Conservation (phyloP, 495 filamentous ascomycete genomes). For the Immersiella caudata region DNA sequence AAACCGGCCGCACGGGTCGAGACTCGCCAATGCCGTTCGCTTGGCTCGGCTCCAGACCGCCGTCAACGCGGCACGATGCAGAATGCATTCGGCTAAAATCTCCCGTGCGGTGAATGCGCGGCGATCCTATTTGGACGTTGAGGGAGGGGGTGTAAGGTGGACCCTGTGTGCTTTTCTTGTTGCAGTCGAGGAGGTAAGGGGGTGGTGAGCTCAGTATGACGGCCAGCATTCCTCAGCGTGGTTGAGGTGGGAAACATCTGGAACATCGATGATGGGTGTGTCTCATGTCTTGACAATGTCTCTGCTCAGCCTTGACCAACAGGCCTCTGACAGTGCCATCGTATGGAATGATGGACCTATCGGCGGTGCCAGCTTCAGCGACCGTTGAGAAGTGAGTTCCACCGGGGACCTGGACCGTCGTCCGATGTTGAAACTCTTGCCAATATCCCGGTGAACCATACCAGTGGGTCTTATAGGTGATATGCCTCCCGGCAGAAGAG, state of each 20-base stretch:
- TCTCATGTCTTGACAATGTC: neutral
- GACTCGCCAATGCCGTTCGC: slow-evolving; percentile 12
- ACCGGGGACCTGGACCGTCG: neutral
- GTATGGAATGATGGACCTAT: neutral
- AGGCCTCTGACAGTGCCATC: neutral
- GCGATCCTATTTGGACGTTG: neutral
- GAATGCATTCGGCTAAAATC: slow-evolving; percentile 5
- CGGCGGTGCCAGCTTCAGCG: neutral
- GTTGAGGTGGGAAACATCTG: neutral
- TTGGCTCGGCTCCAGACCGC: neutral
- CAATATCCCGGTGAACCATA: neutral
- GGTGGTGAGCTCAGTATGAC: neutral
- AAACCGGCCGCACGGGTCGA: slow-evolving; percentile 8
- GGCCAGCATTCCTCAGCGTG: neutral
- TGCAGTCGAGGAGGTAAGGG: neutral
- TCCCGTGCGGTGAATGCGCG: neutral
- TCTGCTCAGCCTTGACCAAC: neutral
- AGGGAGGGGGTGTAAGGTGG: neutral
- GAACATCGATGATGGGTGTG: neutral
- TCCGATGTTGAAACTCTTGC: neutral
- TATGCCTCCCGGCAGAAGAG: neutral
- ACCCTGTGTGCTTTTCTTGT: neutral
- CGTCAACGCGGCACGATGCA: neutral
- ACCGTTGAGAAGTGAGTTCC: neutral
- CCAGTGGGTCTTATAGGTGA: neutral